phyloP scores from a whole-genome alignment of 768 basidiomycete species.

The Trichaptum fuscoviolaceum region DNA sequence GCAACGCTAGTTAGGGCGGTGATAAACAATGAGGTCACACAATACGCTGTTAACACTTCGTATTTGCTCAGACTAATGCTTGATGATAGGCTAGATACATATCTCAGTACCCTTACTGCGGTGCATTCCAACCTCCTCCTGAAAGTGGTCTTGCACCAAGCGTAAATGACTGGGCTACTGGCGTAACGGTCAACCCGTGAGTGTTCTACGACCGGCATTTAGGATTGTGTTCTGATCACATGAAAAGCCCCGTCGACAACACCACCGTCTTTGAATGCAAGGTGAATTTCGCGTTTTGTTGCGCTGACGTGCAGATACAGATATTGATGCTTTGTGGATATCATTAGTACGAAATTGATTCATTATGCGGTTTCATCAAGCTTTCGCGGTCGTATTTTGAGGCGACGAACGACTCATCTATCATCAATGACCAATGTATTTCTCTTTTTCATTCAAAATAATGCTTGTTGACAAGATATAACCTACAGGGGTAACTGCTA shows the following conservation, averaged over 20 bases:
- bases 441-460: neutral
- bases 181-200: conserved; percentile 70
- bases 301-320: neutral
- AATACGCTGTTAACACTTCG: conserved; percentile 4
- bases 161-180: conserved; percentile 64
- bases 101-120: conserved; percentile 70
- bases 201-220: conserved; percentile 18
- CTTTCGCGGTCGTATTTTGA: conserved; percentile 68
- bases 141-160: conserved; percentile 63
- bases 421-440: conserved; percentile 65
- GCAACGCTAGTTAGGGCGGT: conserved; percentile 71
- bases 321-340: neutral
- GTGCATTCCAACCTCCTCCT: conserved; percentile 75
- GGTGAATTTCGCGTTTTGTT: conserved; percentile 28
- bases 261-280: conserved; percentile 80
- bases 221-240: neutral
- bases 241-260: conserved; percentile 56
- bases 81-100: conserved; percentile 53
- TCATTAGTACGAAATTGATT: conserved; percentile 70
- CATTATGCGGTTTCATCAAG: conserved; percentile 74
- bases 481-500: conserved; percentile 54
- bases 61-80: neutral
- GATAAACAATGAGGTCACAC: conserved; percentile 59
- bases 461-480: conserved; percentile 9
- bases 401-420: conserved; percentile 64